Evolutionary conservation across 192 early-diverging fungal species (phyloP).

Genomic region (Backusella macrospora): DNA sequence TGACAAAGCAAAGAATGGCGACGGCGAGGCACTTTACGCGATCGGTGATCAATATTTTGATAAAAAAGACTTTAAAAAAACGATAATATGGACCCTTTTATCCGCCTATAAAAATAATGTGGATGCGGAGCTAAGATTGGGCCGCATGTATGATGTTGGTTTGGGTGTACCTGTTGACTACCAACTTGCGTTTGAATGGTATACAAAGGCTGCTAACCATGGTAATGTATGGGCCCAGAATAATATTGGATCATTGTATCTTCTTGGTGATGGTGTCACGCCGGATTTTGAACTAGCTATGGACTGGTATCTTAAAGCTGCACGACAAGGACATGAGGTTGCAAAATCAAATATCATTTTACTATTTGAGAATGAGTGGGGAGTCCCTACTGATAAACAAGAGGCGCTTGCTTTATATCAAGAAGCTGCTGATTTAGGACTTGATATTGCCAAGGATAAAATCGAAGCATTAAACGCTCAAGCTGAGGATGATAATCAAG

Average conservation of each 20-base stretch:
- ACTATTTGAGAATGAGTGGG: not conserved
- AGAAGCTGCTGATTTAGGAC: not conserved
- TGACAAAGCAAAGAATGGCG: not conserved
- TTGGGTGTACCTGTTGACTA: not conserved
- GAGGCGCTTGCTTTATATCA: not conserved
- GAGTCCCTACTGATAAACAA: not conserved
- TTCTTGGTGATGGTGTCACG: constrained; percentile 3
- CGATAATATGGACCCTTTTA: not conserved
- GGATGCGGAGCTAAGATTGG: not conserved
- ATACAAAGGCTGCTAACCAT: not conserved
- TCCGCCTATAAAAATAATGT: not conserved
- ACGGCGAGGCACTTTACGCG: not conserved
- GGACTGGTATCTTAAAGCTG: constrained; percentile 1
- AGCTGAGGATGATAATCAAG: not conserved
- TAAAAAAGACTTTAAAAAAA: not conserved
- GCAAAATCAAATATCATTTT: not conserved
- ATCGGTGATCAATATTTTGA: not conserved
- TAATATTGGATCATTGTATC: not conserved
- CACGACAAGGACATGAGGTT: not conserved
- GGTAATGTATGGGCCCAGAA: not conserved
- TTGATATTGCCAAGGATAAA: not conserved
- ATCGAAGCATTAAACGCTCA: not conserved
- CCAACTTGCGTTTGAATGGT: not conserved
- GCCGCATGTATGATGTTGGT: constrained; percentile 1
- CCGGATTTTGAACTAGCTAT: constrained; percentile 1